Conservation (phyloP, 2,329 filamentous ascomycete species). For the Pseudogymnoascus sp. region DNA sequence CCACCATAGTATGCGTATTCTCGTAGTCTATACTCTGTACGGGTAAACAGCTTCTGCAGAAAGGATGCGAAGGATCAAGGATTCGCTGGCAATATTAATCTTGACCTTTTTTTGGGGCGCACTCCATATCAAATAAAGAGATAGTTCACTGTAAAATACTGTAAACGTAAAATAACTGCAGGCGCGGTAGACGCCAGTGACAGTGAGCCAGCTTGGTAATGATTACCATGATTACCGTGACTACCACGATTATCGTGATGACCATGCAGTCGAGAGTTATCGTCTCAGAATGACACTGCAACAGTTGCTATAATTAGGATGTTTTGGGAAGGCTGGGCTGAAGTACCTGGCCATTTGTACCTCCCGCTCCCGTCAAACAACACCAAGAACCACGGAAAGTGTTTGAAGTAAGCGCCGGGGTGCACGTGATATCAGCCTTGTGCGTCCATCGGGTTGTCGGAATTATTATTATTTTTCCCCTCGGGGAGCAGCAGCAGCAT, state of each 20-base stretch:
- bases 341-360: neutral
- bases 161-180: neutral
- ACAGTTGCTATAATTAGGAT: neutral
- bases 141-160: too few species aligned
- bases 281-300: neutral
- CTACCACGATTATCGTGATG: neutral
- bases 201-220: neutral
- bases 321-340: neutral
- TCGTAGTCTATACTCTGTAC: neutral
- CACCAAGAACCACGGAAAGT: neutral
- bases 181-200: neutral
- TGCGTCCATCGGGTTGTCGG: neutral
- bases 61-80: neutral
- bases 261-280: neutral
- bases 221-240: neutral
- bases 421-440: constrained; percentile 2
- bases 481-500: neutral
- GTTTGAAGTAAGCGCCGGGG: neutral
- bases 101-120: neutral
- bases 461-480: neutral
- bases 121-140: neutral
- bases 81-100: neutral
- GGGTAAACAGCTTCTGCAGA: neutral
- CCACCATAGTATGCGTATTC: neutral
- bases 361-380: neutral